Base-by-base conservation (phyloP, 2,329 filamentous ascomycete species). In the Aureobasidium sp. region DNA sequence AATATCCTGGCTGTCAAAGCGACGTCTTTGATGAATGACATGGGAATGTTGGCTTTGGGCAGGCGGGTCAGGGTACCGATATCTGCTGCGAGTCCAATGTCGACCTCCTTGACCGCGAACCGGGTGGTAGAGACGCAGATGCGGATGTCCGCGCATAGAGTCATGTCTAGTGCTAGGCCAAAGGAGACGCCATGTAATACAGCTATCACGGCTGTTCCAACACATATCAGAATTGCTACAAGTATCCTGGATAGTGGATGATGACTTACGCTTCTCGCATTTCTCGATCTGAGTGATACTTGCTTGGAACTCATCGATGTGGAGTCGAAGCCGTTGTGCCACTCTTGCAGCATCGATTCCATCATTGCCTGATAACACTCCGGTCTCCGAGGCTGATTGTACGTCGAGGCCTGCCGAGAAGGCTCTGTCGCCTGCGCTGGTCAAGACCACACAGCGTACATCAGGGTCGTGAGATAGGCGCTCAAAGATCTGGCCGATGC, bases 331-430 rank as follows among this genome's bases (percentile, higher is more conserved):
- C 3, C 69, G 69, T 59, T 67, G 72, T 29, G 74, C 74, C 57
- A 66, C 65, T 49, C 63, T 59, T 25, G 63, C 63, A n/a, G 30
- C 36, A 50, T 65, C 63, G 16, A 48, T 30, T 47, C 49, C 55
- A 15, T 41, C 27, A 34, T 60, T 57, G 13, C 47, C 58, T 21
- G 59, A 59, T 8, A 62, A 32, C 1, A 59, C n/a, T 27, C 45
- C 62, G 4, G 47, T 47, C 2, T 63, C 54, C 30, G 63, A 63
- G 47, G 63, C 63, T 29, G 58, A 44, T 25, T 53, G 39, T 5
- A 97, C 87, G 73, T 97, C 93, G 25, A 97, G 78, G 0, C 93
- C 93, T 0, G 90, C 81, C 2, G 89, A 92, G 77, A 97, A 97
- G 34, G 90, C 92, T 67, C 86, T 84, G 48, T 90, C 85, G 45